These are phyloP conservation scores for Ottelia alismoides DNA, from an alignment of 106 monocot genomes.

Conservation along the genomic window DNA sequence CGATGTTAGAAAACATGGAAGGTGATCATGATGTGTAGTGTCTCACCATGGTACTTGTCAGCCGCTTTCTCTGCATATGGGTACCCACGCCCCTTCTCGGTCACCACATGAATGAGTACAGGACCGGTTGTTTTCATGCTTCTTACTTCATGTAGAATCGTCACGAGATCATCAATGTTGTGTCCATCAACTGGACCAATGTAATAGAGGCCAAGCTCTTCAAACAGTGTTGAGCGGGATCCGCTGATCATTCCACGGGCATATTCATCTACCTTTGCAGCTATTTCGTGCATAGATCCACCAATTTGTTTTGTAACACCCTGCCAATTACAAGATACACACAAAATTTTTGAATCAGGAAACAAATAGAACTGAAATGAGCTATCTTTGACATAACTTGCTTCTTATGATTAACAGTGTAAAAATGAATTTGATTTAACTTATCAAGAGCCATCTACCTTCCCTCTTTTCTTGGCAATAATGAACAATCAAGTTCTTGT, in stretches of 20 bases:
- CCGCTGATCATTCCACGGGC: conserved; percentile 63
- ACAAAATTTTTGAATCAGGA: no score
- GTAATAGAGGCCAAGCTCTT: conserved; percentile 81
- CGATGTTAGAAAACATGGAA: no score
- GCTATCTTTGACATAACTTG: no score
- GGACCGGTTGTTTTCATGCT: conserved; percentile 70
- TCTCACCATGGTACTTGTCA: conserved; percentile 82
- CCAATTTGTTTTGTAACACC: conserved; percentile 56
- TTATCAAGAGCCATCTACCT: no score
- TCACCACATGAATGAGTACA: conserved; percentile 77
- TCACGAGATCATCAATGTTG: conserved; percentile 52
- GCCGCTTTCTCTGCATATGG: conserved; percentile 69
- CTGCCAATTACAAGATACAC: no score
- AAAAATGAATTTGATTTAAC: no score
- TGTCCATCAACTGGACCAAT: conserved; percentile 88
- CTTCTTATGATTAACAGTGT: no score
- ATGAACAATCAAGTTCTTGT: no score
- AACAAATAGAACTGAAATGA: no score
- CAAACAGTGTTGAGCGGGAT: conserved; percentile 40
- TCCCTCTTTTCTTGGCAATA: no score
- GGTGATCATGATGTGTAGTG: no score
- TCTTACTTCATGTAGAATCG: conserved; percentile 63
- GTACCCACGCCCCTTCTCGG: conserved; percentile 84
- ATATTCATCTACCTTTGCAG: conserved; percentile 74
- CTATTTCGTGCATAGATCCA: conserved; percentile 45